A percentile compares a stretch with the other conserved stretches of the same genome.
These are phyloP conservation scores for Leccinum uliginosum DNA, from an alignment of 768 basidiomycete species.

Conservation along the genomic window DNA sequence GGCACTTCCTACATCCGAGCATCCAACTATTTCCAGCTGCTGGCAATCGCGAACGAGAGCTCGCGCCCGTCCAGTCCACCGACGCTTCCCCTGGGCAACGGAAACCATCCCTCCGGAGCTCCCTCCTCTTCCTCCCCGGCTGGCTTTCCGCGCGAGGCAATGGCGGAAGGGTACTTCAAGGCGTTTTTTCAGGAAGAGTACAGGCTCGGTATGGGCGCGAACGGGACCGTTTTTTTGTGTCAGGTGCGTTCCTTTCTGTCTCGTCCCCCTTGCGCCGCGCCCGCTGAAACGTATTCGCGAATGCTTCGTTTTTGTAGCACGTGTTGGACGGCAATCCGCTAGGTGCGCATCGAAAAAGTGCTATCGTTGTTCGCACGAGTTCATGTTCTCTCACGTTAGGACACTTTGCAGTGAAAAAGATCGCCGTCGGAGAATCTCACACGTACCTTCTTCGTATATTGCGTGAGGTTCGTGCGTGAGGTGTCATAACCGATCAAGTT, in stretches of 20 bases:
- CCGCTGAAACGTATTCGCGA: slow-evolving; percentile 2
- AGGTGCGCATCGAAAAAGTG: slow-evolving; percentile 36
- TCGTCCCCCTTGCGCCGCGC: not conserved
- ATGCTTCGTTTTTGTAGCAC: slow-evolving; percentile 44
- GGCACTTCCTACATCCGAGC: slow-evolving; percentile 49
- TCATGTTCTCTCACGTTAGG: slow-evolving; percentile 35
- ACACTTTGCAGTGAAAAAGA: slow-evolving; percentile 94
- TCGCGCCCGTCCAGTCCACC: slow-evolving; percentile 50
- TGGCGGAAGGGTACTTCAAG: slow-evolving; percentile 92
- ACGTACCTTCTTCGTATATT: slow-evolving; percentile 79
- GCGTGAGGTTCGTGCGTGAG: slow-evolving; percentile 52
- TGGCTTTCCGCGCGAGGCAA: slow-evolving; percentile 58
- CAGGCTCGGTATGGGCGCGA: slow-evolving; percentile 91
- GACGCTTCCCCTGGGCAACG: slow-evolving; percentile 14
- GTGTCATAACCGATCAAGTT: not conserved
- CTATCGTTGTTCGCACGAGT: not conserved
- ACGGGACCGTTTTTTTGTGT: slow-evolving; percentile 86
- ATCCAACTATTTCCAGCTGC: slow-evolving; percentile 76
- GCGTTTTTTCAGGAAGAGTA: slow-evolving; percentile 90
- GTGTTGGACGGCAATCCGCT: slow-evolving; percentile 83
- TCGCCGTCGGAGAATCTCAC: slow-evolving; percentile 89
- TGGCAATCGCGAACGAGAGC: slow-evolving; percentile 68
- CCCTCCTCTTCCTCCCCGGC: not conserved
- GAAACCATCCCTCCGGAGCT: slow-evolving; percentile 20
- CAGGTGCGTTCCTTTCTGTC: slow-evolving; percentile 46